Conservation (phyloP, 305 asterid genomes). For the Fraxinus sp. region DNA sequence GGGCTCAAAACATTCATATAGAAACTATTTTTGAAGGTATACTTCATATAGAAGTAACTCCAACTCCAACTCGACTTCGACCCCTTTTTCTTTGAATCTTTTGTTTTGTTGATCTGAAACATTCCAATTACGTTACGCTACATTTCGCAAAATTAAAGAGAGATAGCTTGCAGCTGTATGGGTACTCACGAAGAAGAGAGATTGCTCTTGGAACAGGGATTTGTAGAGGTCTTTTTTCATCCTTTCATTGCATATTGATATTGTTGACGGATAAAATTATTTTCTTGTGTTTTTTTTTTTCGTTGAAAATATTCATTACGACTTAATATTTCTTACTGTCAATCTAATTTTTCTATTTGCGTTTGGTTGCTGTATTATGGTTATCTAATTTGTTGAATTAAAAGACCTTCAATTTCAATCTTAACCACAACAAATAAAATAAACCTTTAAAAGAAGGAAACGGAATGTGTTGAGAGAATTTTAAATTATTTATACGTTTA, state of each 20-base stretch:
- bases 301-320: neutral
- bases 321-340: neutral
- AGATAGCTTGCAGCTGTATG: neutral
- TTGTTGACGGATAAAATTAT: neutral
- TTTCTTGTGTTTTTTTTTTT: neutral
- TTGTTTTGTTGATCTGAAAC: neutral
- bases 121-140: neutral
- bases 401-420: neutral
- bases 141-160: neutral
- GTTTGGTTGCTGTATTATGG: neutral
- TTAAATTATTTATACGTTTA: neutral
- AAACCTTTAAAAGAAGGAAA: neutral
- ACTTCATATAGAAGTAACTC: neutral
- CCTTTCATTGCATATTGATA: neutral
- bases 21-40: too few species aligned
- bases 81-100: neutral
- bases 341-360: neutral
- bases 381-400: neutral
- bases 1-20: too few species aligned
- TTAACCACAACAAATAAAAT: neutral
- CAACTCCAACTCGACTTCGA: neutral
- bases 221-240: slow-evolving; percentile 33
- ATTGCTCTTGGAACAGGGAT: slow-evolving; percentile 54
- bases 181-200: slow-evolving; percentile 42
- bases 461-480: neutral